phyloP scores from a whole-genome alignment of 495 filamentous ascomycete genomes.

The Aspergillus hancockii region DNA sequence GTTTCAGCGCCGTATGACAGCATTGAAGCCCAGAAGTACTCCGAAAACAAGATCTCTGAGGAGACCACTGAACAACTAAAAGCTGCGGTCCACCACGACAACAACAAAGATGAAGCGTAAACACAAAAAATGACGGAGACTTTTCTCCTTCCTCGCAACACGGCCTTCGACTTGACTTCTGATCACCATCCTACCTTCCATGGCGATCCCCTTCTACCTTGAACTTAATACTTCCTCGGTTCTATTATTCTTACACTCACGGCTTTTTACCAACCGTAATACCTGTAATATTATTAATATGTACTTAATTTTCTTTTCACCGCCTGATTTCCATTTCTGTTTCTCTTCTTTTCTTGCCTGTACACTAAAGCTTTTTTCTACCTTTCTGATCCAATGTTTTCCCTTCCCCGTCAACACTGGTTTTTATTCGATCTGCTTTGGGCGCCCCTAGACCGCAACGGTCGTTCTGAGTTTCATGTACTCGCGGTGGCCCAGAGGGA shows the following conservation, averaged over 20 bases:
- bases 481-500: conserved; percentile 1
- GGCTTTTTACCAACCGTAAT: not conserved
- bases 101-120: not conserved
- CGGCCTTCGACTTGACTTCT: not conserved
- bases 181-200: not conserved
- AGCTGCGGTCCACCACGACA: too few species aligned
- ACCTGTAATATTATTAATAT: conserved; percentile 22
- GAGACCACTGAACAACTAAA: not conserved
- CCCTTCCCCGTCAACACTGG: not conserved
- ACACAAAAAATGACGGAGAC: not conserved
- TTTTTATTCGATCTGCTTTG: conserved; percentile 1
- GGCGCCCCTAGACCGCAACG: conserved; percentile 6
- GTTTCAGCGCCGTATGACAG: conserved; percentile 8
- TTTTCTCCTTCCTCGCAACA: not conserved
- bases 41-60: conserved; percentile 5
- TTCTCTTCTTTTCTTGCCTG: conserved; percentile 6
- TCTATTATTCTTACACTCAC: not conserved
- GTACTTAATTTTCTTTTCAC: too few species aligned
- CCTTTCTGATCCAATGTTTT: conserved; percentile 3
- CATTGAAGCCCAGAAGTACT: not conserved
- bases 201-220: not conserved
- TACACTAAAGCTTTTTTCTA: not conserved
- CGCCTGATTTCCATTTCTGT: conserved; percentile 3
- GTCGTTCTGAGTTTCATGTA: not conserved
- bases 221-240: conserved; percentile 7